phyloP scores from a whole-genome alignment of 2,329 filamentous ascomycete species.

The Basipetospora chlamydospora region DNA sequence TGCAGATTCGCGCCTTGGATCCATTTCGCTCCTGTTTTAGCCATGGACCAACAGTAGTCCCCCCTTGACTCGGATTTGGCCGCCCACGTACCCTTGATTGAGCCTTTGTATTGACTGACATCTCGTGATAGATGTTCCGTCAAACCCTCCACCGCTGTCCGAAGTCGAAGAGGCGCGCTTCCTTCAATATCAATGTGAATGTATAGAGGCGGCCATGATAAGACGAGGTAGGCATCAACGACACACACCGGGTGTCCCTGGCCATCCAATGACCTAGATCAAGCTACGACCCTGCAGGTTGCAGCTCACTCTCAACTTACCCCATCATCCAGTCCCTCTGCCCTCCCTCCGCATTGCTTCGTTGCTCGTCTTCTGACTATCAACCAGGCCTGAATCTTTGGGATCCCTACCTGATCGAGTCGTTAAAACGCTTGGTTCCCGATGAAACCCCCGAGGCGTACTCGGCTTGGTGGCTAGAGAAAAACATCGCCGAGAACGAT shows the following conservation, averaged over 20 bases:
- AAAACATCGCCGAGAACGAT: constrained; percentile 34
- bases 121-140: constrained; percentile 24
- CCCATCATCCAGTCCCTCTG: too few relatives aligned
- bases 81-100: too few relatives aligned
- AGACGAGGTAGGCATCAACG: constrained; percentile 29
- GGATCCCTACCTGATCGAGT: constrained; percentile 23
- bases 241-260: too few relatives aligned
- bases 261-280: too few relatives aligned
- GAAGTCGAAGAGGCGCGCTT: constrained; percentile 42
- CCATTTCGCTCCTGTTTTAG: constrained; percentile 6
- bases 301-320: too few relatives aligned
- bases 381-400: constrained; percentile 30
- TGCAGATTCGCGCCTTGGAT: too few relatives aligned
- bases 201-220: constrained; percentile 37
- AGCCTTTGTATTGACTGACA: too few relatives aligned
- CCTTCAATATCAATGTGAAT: constrained; percentile 44
- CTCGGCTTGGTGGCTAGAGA: constrained; percentile 31
- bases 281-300: too few relatives aligned
- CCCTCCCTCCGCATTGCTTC: too few relatives aligned
- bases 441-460: constrained; percentile 14
- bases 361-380: too few relatives aligned
- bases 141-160: constrained; percentile 30
- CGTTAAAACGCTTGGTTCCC: constrained; percentile 20
- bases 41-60: too few relatives aligned
- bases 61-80: too few relatives aligned